These are phyloP conservation scores for Aechmea fasciata DNA, from an alignment of 176 grass and related monocot genomes.

Conservation along the genomic window DNA sequence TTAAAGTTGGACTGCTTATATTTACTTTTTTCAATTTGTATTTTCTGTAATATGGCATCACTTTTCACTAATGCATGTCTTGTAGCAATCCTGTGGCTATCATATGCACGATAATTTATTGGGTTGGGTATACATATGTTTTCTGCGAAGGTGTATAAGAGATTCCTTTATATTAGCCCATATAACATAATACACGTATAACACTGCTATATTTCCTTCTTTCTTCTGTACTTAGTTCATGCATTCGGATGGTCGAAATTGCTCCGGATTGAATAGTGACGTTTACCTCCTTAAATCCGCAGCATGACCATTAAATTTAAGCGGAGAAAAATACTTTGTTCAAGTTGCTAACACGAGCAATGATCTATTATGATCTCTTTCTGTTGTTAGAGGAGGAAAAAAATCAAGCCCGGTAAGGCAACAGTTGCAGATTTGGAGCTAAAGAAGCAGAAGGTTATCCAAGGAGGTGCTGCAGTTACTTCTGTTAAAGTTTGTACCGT, in stretches of 20 bases:
- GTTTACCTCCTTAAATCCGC: neutral
- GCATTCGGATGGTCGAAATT: too few relatives aligned
- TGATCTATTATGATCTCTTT: neutral
- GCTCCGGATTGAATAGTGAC: neutral
- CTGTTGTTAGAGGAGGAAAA: neutral
- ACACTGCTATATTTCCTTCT: neutral
- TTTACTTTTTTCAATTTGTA: too few relatives aligned
- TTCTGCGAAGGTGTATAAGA: too few relatives aligned
- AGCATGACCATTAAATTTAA: neutral
- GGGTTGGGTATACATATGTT: too few relatives aligned
- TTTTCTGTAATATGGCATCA: too few relatives aligned
- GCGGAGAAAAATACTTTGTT: neutral
- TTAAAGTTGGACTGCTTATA: too few relatives aligned
- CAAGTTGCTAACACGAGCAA: neutral
- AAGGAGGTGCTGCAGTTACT: conserved; percentile 11
- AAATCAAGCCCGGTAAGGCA: neutral
- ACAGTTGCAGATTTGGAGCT: conserved; percentile 8
- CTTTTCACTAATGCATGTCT: too few relatives aligned
- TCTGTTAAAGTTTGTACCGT: conserved; percentile 18
- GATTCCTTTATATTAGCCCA: too few relatives aligned
- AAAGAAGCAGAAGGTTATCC: conserved; percentile 26
- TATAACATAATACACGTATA: neutral
- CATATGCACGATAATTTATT: too few relatives aligned
- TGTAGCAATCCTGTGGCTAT: too few relatives aligned
- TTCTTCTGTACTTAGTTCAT: too few relatives aligned